phyloP scores from a whole-genome alignment of 257 asterid genomes.

The Avicennia marina region DNA sequence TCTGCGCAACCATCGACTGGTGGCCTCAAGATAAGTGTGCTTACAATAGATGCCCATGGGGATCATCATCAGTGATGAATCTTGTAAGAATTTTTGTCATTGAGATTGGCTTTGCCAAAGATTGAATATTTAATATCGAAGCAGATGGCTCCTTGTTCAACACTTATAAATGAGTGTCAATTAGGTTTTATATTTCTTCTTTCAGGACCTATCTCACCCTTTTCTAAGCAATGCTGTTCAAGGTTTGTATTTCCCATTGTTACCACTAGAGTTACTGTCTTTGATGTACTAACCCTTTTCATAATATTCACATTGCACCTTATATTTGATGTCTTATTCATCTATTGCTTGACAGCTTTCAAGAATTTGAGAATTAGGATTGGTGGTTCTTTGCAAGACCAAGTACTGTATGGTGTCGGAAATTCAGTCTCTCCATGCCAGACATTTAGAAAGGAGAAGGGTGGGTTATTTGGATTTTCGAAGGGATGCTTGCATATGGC shows the following conservation, averaged over 20 bases:
- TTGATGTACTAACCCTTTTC: neutral
- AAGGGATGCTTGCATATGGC: constrained; percentile 76
- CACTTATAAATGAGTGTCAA: too few relatives aligned
- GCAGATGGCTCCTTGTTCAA: too few relatives aligned
- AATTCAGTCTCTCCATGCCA: constrained; percentile 46
- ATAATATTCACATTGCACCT: too few relatives aligned
- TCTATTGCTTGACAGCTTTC: constrained; percentile 54
- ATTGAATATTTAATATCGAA: neutral
- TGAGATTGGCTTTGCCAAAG: neutral
- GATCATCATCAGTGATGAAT: constrained; percentile 58
- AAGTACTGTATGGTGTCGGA: constrained; percentile 68
- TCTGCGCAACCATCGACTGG: constrained; percentile 96
- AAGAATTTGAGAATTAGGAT: constrained; percentile 69
- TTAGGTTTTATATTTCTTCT: constrained; percentile 21
- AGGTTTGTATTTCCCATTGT: constrained; percentile 47
- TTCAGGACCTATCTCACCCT: constrained; percentile 77
- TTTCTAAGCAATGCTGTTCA: constrained; percentile 61
- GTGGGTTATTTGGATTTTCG: constrained; percentile 89
- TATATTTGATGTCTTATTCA: too few relatives aligned
- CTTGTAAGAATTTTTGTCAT: constrained; percentile 41
- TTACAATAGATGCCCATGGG: constrained; percentile 90
- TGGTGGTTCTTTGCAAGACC: constrained; percentile 98
- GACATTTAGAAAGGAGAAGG: constrained; percentile 50
- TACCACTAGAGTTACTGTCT: neutral
- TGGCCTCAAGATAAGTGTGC: constrained; percentile 95